Conservation (phyloP, 805 yeast genomes). For the Lipomyces oligophaga region DNA sequence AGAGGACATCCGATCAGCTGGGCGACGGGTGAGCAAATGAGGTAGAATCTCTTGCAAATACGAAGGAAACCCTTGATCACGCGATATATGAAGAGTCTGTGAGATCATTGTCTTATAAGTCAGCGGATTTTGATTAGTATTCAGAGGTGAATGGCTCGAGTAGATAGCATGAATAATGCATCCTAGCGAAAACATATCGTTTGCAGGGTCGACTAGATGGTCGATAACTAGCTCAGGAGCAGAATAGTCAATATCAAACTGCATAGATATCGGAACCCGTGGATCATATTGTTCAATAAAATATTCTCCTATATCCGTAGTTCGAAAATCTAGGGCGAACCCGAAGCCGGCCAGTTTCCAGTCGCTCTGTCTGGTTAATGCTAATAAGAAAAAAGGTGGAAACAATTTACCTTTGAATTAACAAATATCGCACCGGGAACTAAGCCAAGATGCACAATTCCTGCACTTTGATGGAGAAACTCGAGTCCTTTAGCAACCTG, state of each 20-base stretch:
- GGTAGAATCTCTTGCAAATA: conserved; percentile 50
- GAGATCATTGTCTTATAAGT: conserved; percentile 43
- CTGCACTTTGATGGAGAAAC: conserved; percentile 75
- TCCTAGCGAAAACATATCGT: conserved; percentile 84
- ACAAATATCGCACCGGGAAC: conserved; percentile 74
- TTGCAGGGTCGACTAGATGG: conserved; percentile 55
- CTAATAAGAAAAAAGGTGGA: background rate
- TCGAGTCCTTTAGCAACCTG: conserved; percentile 74
- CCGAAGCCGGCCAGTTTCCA: conserved; percentile 89
- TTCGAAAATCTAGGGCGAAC: conserved; percentile 42
- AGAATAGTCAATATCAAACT: conserved; percentile 64
- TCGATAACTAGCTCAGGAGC: conserved; percentile 83
- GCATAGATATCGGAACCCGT: conserved; percentile 67
- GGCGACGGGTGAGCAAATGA: conserved; percentile 52
- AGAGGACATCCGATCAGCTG: conserved; percentile 56
- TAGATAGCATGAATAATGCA: conserved; percentile 69
- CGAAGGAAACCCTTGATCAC: conserved; percentile 56
- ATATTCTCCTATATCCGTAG: conserved; percentile 52
- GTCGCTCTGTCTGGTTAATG: conserved; percentile 55
- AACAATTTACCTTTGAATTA: conserved; percentile 45
- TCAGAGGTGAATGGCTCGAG: conserved; percentile 46
- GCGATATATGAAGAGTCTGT: conserved; percentile 39
- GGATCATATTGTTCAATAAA: conserved; percentile 70
- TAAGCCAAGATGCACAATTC: conserved; percentile 69
- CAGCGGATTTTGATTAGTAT: conserved; percentile 51